A percentile compares a stretch with the other conserved stretches of the same genome.
Conservation (phyloP, 768 basidiomycete species). For the Amanita muscaria region DNA sequence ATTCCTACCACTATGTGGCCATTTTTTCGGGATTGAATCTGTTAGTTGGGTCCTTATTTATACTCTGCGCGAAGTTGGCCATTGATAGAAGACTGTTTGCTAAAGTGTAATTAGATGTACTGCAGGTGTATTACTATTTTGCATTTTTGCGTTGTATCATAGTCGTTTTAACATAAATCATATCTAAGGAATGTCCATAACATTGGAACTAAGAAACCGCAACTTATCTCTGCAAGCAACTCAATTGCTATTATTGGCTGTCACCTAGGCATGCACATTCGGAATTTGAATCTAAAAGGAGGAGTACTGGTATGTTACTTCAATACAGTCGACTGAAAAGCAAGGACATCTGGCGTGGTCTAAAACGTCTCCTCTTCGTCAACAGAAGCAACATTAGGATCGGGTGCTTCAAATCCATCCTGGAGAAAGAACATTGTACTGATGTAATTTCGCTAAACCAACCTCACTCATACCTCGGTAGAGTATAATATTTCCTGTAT, state of each 20-base stretch:
- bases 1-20: conserved; percentile 43
- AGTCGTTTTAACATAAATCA: no score
- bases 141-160: no score
- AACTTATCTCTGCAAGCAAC: no score
- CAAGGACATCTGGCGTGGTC: background rate
- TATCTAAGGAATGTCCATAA: no score
- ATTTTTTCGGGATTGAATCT: conserved; percentile 51
- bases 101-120: conserved; percentile 30
- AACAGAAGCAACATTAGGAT: conserved; percentile 31
- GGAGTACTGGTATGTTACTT: conserved; percentile 8
- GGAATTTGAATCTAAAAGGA: no score
- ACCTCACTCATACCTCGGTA: conserved; percentile 63
- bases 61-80: conserved; percentile 40
- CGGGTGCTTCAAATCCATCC: conserved; percentile 94
- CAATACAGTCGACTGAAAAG: conserved; percentile 7
- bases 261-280: no score
- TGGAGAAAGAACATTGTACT: conserved; percentile 22
- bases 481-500: conserved; percentile 93
- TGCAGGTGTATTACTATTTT: no score
- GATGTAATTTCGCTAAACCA: conserved; percentile 1
- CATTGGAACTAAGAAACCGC: no score
- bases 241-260: no score
- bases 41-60: conserved; percentile 49
- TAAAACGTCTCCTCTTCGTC: conserved; percentile 83
- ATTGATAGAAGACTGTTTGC: conserved; percentile 35